Percentiles rank a stretch among this genome's conserved stretches.
Conservation (phyloP, 768 basidiomycete species). For the Sporobolomyces roseus region DNA sequence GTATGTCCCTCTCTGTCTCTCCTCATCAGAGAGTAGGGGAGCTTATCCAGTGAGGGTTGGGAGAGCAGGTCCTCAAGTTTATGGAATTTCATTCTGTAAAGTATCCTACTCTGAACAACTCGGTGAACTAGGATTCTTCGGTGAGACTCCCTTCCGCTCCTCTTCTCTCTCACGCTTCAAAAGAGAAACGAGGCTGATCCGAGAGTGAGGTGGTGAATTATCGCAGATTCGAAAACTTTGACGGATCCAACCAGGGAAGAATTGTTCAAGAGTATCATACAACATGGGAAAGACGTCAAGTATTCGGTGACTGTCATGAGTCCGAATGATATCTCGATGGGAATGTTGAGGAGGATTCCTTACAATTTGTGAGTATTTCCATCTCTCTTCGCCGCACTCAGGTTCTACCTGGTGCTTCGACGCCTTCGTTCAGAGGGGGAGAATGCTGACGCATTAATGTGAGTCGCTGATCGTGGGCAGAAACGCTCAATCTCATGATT, state of each 20-base stretch:
- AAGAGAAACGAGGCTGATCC: neutral
- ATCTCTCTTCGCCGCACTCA: no score
- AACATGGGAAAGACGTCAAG: slow-evolving; percentile 42
- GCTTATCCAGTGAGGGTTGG: no score
- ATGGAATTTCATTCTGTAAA: slow-evolving; percentile 91
- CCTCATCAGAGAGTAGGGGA: neutral
- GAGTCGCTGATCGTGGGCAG: slow-evolving; percentile 14
- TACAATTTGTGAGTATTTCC: slow-evolving; percentile 59
- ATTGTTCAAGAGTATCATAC: slow-evolving; percentile 67
- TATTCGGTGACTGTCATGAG: slow-evolving; percentile 58
- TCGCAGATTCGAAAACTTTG: slow-evolving; percentile 89
- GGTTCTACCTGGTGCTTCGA: no score
- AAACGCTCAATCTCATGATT: slow-evolving; percentile 80
- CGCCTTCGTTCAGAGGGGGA: no score
- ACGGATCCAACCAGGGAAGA: slow-evolving; percentile 65
- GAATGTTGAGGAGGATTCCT: slow-evolving; percentile 81
- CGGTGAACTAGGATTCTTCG: slow-evolving; percentile 82
- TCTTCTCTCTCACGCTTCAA: neutral
- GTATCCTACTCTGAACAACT: slow-evolving; percentile 67
- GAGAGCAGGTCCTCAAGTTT: slow-evolving; percentile 69
- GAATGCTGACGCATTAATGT: no score
- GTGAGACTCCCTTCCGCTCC: slow-evolving; percentile 52
- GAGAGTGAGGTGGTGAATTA: no score
- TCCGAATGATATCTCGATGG: slow-evolving; percentile 82
- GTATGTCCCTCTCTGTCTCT: slow-evolving; percentile 50